Evolutionary conservation across 2,329 filamentous ascomycete genomes (phyloP), one percentile per base, ranked within the genome.

Genomic region (Curvularia verruculosa): DNA sequence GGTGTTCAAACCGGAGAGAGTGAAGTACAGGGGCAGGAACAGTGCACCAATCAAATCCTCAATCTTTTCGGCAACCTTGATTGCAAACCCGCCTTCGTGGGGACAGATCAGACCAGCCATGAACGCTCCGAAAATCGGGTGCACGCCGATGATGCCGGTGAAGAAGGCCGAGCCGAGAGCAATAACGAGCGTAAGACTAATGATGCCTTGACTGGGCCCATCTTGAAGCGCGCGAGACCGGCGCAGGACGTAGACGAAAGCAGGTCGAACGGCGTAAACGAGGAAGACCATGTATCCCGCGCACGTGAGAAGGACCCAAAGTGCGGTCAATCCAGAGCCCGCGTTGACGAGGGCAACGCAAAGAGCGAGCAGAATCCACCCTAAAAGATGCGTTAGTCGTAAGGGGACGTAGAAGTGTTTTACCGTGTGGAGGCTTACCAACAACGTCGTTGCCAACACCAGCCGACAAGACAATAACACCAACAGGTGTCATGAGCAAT

Each of bases 261-360:
- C 79, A 0, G 93, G 94, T 13, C 88, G 86, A 43, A 97, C 84
- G 0, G 81, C 83, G 65, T 86, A 91, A 19, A 89, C 80, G 19
- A 97, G 82, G 68, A 96, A 89, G 0, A 96, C 73, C 19, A 89
- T 83, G 79, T 89, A 98, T 39, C 85, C 94, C 15, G 89, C 78
- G 47, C 86, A 87, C 23, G 88, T 87, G 12, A 98, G 83, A 5
- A 98, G 79, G 5, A 96, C 92, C 78, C 87, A 98, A 0, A 98
- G 82, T 0, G 94, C 92, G 0, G 91, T 88, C 19, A 98, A 75
- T 0, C 94, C 94, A 43, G 84, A 89, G 15, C 87, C 87, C 28
- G 93, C 92, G 71, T 98, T 98, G 69, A 96, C 93, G 24, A 98
- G 83, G 0, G 94, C 91, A 31, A 98, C 93, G 65, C 94, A 97